Conservation (phyloP, 345 rosid genomes). For the Aquilaria yunnanensis region DNA sequence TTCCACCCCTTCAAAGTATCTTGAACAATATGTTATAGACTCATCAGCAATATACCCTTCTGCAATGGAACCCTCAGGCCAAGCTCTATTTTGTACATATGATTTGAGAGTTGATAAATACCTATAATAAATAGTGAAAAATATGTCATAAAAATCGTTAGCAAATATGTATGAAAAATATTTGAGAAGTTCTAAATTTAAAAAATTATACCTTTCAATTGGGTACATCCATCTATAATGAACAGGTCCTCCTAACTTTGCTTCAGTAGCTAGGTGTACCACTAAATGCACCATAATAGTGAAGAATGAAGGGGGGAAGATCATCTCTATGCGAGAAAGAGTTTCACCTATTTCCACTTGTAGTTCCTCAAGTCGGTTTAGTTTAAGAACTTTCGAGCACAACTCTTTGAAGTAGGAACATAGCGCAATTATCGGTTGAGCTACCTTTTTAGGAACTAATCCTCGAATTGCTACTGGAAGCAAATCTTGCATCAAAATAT, state of each 20-base stretch:
- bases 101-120: background rate
- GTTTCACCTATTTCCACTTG: background rate
- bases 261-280: conserved; percentile 2
- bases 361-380: background rate
- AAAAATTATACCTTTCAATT: background rate
- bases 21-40: background rate
- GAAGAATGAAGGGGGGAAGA: conserved; percentile 10
- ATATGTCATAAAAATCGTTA: background rate
- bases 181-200: background rate
- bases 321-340: conserved; percentile 6
- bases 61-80: background rate
- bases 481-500: background rate
- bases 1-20: background rate
- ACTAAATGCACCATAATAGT: conserved; percentile 9
- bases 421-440: background rate
- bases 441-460: background rate
- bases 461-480: background rate
- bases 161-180: background rate
- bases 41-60: background rate
- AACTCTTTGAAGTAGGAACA: background rate
- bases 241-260: conserved; percentile 2
- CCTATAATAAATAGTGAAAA: background rate
- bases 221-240: conserved; percentile 5
- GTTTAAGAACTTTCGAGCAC: background rate
- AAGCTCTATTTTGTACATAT: background rate